phyloP scores from a whole-genome alignment of 2,329 filamentous ascomycete species.

The Aspergillus transmontanensis region DNA sequence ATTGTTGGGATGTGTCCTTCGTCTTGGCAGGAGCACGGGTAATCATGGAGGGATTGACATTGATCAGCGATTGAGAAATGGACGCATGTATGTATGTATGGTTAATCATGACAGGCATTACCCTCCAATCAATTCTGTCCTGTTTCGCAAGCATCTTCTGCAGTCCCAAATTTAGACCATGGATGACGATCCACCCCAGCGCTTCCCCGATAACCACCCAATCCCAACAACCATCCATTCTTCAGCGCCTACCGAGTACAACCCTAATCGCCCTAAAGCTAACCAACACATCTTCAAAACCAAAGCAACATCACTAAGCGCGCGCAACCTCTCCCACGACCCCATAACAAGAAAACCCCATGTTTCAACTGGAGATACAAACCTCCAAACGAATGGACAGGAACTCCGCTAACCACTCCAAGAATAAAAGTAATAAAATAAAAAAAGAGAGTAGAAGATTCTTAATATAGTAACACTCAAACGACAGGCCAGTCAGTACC shows the following conservation, averaged over 20 bases:
- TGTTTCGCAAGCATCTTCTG: not conserved
- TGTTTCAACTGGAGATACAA: not conserved
- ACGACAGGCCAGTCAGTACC: not conserved
- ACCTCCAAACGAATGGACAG: not conserved
- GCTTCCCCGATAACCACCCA: not conserved
- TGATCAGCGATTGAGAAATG: not conserved
- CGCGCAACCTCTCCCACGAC: not conserved
- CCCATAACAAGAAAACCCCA: not conserved
- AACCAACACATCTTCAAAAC: not conserved
- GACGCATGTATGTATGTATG: not conserved
- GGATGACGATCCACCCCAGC: not conserved
- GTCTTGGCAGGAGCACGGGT: not conserved
- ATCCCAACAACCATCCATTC: not conserved
- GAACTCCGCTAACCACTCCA: not conserved
- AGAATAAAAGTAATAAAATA: not conserved
- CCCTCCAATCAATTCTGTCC: not conserved
- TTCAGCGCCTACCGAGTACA: not conserved
- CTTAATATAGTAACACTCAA: slow-evolving; percentile 3
- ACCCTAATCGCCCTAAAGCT: not conserved
- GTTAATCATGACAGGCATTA: not conserved
- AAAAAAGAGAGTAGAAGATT: not conserved
- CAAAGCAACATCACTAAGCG: not conserved
- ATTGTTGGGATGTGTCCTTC: not conserved
- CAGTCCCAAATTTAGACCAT: not conserved
- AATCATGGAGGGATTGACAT: not conserved